Percentiles rank a stretch among this genome's conserved stretches.
Evolutionary conservation across 75 land plant species (phyloP).

Genomic region (Isoetes taiwanensis): DNA sequence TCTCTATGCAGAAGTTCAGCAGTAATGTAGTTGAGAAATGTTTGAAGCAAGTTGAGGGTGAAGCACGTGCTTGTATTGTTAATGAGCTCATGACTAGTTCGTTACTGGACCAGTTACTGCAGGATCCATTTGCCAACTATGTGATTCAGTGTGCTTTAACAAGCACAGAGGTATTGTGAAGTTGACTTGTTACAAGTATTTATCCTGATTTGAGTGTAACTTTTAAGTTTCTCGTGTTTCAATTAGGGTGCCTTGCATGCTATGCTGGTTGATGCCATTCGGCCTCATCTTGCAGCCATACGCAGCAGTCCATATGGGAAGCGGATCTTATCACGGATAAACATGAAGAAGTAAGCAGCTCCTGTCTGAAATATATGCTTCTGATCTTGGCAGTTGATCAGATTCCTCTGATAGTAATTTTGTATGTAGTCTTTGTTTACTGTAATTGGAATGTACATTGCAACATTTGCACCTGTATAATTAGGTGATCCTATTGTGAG

Average conservation of each 20-base stretch:
- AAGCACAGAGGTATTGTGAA: conserved; percentile 13
- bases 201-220: too few species aligned
- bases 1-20: conserved; percentile 25
- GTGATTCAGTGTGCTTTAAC: conserved; percentile 20
- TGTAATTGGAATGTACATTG: too few species aligned
- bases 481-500: too few species aligned
- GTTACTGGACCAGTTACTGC: conserved; percentile 16
- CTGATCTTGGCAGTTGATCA: too few species aligned
- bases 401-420: too few species aligned
- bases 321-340: conserved; percentile 40
- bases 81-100: conserved; percentile 13
- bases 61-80: conserved; percentile 8
- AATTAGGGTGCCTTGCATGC: conserved; percentile 42
- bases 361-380: too few species aligned
- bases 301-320: conserved; percentile 58
- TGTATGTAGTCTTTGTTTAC: too few species aligned
- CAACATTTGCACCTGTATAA: too few species aligned
- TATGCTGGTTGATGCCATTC: conserved; percentile 49
- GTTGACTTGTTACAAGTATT: too few species aligned
- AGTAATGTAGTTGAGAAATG: conserved; percentile 27
- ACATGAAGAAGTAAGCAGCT: too few species aligned
- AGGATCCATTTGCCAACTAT: conserved; percentile 25
- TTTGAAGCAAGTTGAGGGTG: conserved; percentile 12
- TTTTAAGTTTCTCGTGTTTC: too few species aligned
- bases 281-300: conserved; percentile 34